Conservation (phyloP, 2,329 filamentous ascomycete species). For the Calonectria fujianensis region DNA sequence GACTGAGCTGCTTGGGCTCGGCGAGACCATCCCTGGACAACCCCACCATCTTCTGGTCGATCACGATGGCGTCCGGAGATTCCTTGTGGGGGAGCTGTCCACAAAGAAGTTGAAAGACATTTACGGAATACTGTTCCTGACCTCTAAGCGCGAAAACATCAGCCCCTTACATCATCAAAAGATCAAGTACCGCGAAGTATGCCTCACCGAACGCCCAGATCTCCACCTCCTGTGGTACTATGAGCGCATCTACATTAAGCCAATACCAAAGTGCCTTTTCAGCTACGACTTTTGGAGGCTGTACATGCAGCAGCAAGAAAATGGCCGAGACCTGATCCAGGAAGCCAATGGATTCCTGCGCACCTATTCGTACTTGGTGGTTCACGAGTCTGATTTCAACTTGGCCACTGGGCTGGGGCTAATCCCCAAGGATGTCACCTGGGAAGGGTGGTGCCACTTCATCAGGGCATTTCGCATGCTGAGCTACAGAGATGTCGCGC, state of each 20-base stretch:
- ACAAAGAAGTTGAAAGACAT: constrained; percentile 25
- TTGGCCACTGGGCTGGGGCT: constrained; percentile 54
- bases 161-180: constrained; percentile 57
- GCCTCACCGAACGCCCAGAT: constrained; percentile 61
- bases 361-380: constrained; percentile 59
- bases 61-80: constrained; percentile 17
- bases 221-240: constrained; percentile 65
- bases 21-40: constrained; percentile 25
- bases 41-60: constrained; percentile 24
- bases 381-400: constrained; percentile 59
- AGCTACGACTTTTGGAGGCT: constrained; percentile 59
- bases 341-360: constrained; percentile 60
- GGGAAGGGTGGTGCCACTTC: constrained; percentile 56
- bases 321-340: constrained; percentile 43
- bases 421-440: constrained; percentile 53
- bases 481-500: constrained; percentile 50
- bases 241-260: constrained; percentile 64
- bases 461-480: constrained; percentile 54
- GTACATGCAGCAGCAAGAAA: constrained; percentile 34
- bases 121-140: constrained; percentile 35
- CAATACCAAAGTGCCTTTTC: constrained; percentile 62
- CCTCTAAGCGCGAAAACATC: constrained; percentile 49
- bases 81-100: constrained; percentile 34
- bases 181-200: constrained; percentile 60
- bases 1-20: constrained; percentile 15